Conservation (phyloP, 176 grass and related monocot species). For the Themeda triandra region DNA sequence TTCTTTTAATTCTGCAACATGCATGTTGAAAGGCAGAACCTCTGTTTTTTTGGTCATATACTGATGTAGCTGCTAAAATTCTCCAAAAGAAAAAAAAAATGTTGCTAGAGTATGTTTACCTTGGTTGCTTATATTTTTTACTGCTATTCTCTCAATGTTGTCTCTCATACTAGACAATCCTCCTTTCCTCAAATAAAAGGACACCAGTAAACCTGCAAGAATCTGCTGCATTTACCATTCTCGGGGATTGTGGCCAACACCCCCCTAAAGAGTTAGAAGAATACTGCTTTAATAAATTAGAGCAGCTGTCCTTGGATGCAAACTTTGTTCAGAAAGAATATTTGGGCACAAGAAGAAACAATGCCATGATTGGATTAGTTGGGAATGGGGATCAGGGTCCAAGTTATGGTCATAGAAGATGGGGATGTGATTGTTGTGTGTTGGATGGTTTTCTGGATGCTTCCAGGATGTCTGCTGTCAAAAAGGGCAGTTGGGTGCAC, state of each 20-base stretch:
- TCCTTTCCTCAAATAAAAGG: conserved; percentile 54
- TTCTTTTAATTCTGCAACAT: too few relatives aligned
- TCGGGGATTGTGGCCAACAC: conserved; percentile 51
- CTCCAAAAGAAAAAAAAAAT: too few relatives aligned
- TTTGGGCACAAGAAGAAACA: conserved; percentile 21
- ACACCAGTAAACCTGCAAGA: conserved; percentile 58
- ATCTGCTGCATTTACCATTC: conserved; percentile 46
- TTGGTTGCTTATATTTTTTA: conserved; percentile 10
- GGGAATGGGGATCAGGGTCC: conserved; percentile 14
- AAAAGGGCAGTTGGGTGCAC: conserved; percentile 54
- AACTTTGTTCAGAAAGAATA: conserved; percentile 18
- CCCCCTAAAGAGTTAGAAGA: conserved; percentile 25
- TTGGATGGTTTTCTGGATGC: conserved; percentile 54
- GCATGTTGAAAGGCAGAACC: too few relatives aligned
- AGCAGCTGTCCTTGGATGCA: neutral
- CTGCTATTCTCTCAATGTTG: conserved; percentile 27
- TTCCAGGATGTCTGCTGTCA: conserved; percentile 44
- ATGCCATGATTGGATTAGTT: neutral
- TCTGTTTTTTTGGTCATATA: too few relatives aligned
- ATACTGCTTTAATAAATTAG: conserved; percentile 21
- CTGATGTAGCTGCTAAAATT: too few relatives aligned
- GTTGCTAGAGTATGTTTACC: too few relatives aligned
- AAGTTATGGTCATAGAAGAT: conserved; percentile 18
- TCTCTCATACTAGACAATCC: conserved; percentile 42
- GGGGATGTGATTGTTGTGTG: conserved; percentile 30